These are phyloP conservation scores for Mortierella antarctica DNA, from an alignment of 192 early-diverging fungal species.

Conservation along the genomic window DNA sequence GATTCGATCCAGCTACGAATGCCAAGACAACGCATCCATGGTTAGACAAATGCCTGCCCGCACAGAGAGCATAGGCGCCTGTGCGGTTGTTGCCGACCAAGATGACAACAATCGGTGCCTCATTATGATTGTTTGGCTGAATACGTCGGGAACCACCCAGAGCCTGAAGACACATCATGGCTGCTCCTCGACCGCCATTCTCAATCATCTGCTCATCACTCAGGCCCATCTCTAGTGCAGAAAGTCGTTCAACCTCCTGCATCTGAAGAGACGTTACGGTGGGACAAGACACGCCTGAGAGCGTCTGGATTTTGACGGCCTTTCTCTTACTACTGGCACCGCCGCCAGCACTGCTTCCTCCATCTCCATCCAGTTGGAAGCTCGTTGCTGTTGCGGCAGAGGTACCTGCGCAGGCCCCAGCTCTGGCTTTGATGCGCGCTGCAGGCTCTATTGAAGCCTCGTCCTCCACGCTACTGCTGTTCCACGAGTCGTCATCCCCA, in stretches of 20 bases:
- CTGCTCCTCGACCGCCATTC: conserved; percentile 79
- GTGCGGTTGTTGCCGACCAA: conserved; percentile 80
- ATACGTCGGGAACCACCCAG: conserved; percentile 82
- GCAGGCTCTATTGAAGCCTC: neutral
- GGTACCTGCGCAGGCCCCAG: conserved; percentile 8
- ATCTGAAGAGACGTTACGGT: conserved; percentile 71
- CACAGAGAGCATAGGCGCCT: conserved; percentile 77
- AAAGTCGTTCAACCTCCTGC: conserved; percentile 69
- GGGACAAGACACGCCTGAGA: conserved; percentile 68
- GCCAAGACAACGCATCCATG: conserved; percentile 76
- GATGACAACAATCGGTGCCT: conserved; percentile 75
- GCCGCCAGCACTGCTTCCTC: conserved; percentile 22
- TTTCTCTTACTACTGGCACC: conserved; percentile 28
- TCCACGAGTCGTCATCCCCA: conserved; percentile 48
- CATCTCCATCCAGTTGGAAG: conserved; percentile 4
- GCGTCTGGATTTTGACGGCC: conserved; percentile 54
- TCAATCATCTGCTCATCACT: conserved; percentile 80
- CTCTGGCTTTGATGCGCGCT: neutral
- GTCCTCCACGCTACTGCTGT: conserved; percentile 38
- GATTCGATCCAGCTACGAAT: conserved; percentile 56
- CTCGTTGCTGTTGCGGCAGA: neutral
- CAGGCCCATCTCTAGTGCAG: conserved; percentile 70
- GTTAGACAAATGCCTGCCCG: conserved; percentile 83
- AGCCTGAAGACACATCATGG: conserved; percentile 78
- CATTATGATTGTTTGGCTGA: conserved; percentile 80